A percentile compares a stretch with the other conserved stretches of the same genome.
These are phyloP conservation scores for Lactifluus echinatus DNA, from an alignment of 768 basidiomycete species.

Conservation along the genomic window DNA sequence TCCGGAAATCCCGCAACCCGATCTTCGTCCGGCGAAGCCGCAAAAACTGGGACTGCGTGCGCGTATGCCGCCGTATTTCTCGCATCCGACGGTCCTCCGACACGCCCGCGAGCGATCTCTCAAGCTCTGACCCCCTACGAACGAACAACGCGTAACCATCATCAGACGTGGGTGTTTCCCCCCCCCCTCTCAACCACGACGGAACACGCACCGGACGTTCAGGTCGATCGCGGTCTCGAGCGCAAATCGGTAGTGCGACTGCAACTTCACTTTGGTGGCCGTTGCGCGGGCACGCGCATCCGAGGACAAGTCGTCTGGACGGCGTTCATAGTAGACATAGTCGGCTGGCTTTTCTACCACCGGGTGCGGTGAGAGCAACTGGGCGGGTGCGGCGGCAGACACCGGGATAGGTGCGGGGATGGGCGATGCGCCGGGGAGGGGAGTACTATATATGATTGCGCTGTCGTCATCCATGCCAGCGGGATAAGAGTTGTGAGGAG, in stretches of 20 bases:
- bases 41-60: conserved; percentile 82
- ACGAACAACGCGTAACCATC: background rate
- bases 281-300: conserved; percentile 78
- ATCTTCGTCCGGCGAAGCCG: conserved; percentile 84
- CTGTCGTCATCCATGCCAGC: conserved; percentile 14
- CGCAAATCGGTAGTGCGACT: conserved; percentile 93
- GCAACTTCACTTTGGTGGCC: conserved; percentile 87
- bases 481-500: background rate
- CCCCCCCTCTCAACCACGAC: background rate
- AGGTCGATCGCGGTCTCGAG: conserved; percentile 96
- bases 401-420: background rate
- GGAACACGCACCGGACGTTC: conserved; percentile 61
- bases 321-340: conserved; percentile 92
- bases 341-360: conserved; percentile 41
- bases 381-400: background rate
- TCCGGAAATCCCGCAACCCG: conserved; percentile 86
- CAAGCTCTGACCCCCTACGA: conserved; percentile 75
- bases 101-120: conserved; percentile 64
- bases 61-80: conserved; percentile 49
- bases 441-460: conserved; percentile 18
- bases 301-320: conserved; percentile 65
- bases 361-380: background rate
- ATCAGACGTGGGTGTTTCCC: background rate
- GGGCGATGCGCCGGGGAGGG: conserved; percentile 9
- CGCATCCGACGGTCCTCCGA: conserved; percentile 78